Evolutionary conservation across 495 filamentous ascomycete species (phyloP), one percentile per base, ranked within the genome.

Genomic region (Xylaria curta): DNA sequence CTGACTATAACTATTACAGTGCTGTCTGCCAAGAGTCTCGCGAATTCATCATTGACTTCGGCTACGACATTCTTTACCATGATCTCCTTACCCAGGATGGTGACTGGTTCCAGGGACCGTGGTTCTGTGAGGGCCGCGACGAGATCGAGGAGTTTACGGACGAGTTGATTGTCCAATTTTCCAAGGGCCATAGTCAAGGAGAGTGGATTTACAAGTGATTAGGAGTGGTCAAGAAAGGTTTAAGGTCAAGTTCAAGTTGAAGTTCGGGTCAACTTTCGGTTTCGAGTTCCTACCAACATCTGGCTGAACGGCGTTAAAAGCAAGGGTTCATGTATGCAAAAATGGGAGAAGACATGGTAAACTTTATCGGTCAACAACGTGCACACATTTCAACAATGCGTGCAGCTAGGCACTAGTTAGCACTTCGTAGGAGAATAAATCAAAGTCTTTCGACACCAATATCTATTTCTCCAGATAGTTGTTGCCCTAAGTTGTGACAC

Each of bases 41-140:
- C 36, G 33, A 61, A 4, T 38, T 61, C 59, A 21, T 21, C 36
- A 38, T 61, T 8, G 59, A 61, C 31, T 61, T 61, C n/a, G 59
- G 59, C 36, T 61, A 61, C n/a, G 15, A 61, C 3, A 0, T 4
- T 26, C 59, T 40, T 17, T 42, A 61, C 19, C 1, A 5, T 17
- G 9, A 15, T 28, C 12, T 19, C 36, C 6, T 10, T 21, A 28
- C 3, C 17, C 5, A 17, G 4, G 6, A 28, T 31, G 38, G 36
- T 24, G n/a, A 28, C 21, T 0, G 0, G 0, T 42, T 17, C n/a
- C 10, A 15, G 10, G 36, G 60, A 19, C 60, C 12, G 21, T 63
- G 38, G 59, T 63, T 63, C 38, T 63, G 60, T 21, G 2, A 6
- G 1, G 60, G 31, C n/a, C 13, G 21, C 21, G 60, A 63, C 38